Percentiles rank a stretch among this genome's conserved stretches.
Conservation (phyloP, 768 basidiomycete genomes). For the Boletus eberwhitei region DNA sequence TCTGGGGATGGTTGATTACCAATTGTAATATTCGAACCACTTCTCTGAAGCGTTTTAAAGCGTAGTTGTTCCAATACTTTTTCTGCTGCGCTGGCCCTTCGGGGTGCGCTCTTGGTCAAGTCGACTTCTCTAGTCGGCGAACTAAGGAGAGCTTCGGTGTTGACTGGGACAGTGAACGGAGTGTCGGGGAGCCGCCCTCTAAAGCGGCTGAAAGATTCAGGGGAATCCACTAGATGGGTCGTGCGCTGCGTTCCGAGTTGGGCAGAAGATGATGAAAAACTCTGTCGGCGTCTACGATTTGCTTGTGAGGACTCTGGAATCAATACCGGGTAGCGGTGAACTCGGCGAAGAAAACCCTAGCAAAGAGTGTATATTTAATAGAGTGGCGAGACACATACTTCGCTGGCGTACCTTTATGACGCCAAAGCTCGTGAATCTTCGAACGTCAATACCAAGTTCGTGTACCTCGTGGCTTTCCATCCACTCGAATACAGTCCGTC, state of each 20-base stretch:
- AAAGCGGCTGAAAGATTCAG: slow-evolving; percentile 14
- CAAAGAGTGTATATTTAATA: not conserved
- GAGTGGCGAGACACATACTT: not conserved
- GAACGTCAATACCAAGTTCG: slow-evolving; percentile 76
- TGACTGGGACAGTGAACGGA: slow-evolving; percentile 16
- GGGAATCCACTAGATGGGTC: slow-evolving; percentile 3
- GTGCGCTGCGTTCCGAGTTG: slow-evolving; percentile 11
- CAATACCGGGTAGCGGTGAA: slow-evolving; percentile 90
- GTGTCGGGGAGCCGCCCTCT: slow-evolving; percentile 25
- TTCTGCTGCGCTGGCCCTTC: slow-evolving; percentile 65
- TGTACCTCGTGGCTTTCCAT: slow-evolving; percentile 73
- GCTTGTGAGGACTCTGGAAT: slow-evolving; percentile 37
- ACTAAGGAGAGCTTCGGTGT: slow-evolving; percentile 19
- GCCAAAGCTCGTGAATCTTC: slow-evolving; percentile 95
- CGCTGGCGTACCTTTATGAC: slow-evolving; percentile 77
- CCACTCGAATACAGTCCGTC: slow-evolving; percentile 85
- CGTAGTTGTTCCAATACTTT: slow-evolving; percentile 64
- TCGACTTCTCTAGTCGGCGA: slow-evolving; percentile 35
- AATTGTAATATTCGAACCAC: slow-evolving; percentile 22
- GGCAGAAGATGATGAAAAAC: slow-evolving; percentile 23
- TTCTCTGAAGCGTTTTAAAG: slow-evolving; percentile 51
- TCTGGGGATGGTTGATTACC: slow-evolving; percentile 22
- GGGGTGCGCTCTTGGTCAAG: slow-evolving; percentile 30
- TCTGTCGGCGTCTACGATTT: slow-evolving; percentile 30
- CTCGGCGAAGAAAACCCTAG: slow-evolving; percentile 86